Evolutionary conservation across 257 asterid genomes (phyloP).

Genomic region (Nicotiana otophora): DNA sequence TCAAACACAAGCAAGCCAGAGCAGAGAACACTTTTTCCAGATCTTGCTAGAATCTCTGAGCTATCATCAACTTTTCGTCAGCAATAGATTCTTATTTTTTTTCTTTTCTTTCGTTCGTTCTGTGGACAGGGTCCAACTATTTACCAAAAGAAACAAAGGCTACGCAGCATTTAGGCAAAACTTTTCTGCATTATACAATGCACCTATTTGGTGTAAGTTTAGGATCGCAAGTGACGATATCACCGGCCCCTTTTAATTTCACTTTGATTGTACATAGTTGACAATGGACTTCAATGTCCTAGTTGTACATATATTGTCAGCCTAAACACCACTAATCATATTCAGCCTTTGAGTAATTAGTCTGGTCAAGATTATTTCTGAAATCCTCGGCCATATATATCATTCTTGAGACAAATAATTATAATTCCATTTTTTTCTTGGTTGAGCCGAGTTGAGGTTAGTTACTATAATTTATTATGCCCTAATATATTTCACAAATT

Average conservation of each 20-base stretch:
- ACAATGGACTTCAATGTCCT: constrained; percentile 15
- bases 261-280: neutral
- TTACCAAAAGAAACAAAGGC: constrained; percentile 25
- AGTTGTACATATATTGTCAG: neutral
- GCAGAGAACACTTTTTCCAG: constrained; percentile 15
- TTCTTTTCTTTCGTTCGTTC: constrained; percentile 4
- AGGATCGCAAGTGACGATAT: constrained; percentile 6
- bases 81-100: constrained; percentile 5
- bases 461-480: neutral
- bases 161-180: constrained; percentile 13
- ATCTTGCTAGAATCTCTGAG: constrained; percentile 25
- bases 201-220: constrained; percentile 5
- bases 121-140: constrained; percentile 26
- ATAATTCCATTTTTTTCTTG: neutral
- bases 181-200: constrained; percentile 4
- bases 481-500: neutral
- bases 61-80: constrained; percentile 27
- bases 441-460: neutral
- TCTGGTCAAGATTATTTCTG: neutral
- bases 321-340: neutral
- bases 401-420: neutral
- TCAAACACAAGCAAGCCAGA: constrained; percentile 6
- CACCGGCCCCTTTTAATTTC: constrained; percentile 7
- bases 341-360: neutral
- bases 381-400: neutral